A percentile compares a stretch with the other conserved stretches of the same genome.
These are phyloP conservation scores for Neurospora sp. DNA, from an alignment of 495 filamentous ascomycete genomes.

Conservation along the genomic window DNA sequence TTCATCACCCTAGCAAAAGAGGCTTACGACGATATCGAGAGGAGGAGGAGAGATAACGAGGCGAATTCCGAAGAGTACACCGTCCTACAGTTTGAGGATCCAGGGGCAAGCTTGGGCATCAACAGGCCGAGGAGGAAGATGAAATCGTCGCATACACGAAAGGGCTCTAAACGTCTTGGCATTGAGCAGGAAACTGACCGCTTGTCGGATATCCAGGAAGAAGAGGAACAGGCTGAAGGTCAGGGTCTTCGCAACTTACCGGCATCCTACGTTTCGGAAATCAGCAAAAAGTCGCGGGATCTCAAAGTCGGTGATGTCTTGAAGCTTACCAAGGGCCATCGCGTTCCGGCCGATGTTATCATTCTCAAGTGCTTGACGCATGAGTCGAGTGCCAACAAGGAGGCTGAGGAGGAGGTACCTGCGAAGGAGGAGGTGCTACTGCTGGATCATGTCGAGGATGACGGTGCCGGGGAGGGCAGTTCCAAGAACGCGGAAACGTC, in stretches of 20 bases:
- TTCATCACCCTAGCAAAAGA: conserved; percentile 90
- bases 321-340: conserved; percentile 80
- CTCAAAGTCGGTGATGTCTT: conserved; percentile 92
- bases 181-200: conserved; percentile 27
- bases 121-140: conserved; percentile 25
- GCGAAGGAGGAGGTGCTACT: conserved; percentile 28
- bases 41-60: conserved; percentile 79
- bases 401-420: conserved; percentile 14
- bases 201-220: conserved; percentile 42
- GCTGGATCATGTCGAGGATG: conserved; percentile 27
- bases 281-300: conserved; percentile 73
- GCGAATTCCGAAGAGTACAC: conserved; percentile 89
- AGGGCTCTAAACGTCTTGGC: conserved; percentile 19
- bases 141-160: conserved; percentile 26
- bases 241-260: conserved; percentile 24
- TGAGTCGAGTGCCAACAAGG: conserved; percentile 37
- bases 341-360: conserved; percentile 89
- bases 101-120: conserved; percentile 17
- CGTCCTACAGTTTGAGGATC: conserved; percentile 58
- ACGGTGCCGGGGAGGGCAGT: conserved; percentile 17
- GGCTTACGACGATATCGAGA: conserved; percentile 83
- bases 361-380: conserved; percentile 75
- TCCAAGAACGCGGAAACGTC: conserved; percentile 1
- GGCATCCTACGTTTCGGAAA: conserved; percentile 45
- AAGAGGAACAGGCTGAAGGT: conserved; percentile 41